A percentile compares a stretch with the other conserved stretches of the same genome.
Conservation (phyloP, 768 basidiomycete species). For the Amanita polypyramis region DNA sequence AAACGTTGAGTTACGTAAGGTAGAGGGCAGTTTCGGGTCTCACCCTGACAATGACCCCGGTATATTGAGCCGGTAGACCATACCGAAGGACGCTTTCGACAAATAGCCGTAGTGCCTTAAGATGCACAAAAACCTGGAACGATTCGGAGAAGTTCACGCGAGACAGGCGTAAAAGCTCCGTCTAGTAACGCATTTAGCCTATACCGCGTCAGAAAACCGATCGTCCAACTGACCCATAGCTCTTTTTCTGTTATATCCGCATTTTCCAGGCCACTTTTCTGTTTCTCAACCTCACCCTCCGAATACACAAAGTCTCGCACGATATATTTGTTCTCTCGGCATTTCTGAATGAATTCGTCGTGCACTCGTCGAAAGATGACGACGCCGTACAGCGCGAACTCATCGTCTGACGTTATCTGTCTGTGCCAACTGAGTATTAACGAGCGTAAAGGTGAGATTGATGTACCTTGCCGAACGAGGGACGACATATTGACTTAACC, state of each 20-base stretch:
- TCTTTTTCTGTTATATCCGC: conserved; percentile 88
- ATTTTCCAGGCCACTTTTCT: conserved; percentile 70
- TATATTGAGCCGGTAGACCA: conserved; percentile 88
- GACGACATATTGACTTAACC: conserved; percentile 81
- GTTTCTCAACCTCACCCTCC: conserved; percentile 69
- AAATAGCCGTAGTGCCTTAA: conserved; percentile 86
- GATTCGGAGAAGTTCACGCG: conserved; percentile 97
- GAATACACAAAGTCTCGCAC: conserved; percentile 92
- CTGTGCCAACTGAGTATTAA: conserved; percentile 26
- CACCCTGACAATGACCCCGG: conserved; percentile 75
- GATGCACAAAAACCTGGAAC: conserved; percentile 86
- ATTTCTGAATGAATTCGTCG: conserved; percentile 90
- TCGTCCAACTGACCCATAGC: conserved; percentile 68
- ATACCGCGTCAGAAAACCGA: neutral
- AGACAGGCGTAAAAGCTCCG: conserved; percentile 81
- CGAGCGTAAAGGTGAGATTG: conserved; percentile 5
- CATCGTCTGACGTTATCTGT: conserved; percentile 73
- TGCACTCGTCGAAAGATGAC: conserved; percentile 86
- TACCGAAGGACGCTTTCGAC: conserved; percentile 94
- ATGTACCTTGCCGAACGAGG: conserved; percentile 78
- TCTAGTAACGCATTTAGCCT: conserved; percentile 33
- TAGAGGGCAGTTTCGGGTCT: neutral
- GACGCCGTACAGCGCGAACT: conserved; percentile 76
- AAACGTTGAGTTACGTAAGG: neutral
- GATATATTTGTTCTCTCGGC: conserved; percentile 91